Evolutionary conservation across 306 rosid genomes (phyloP).

Genomic region (Glycyrrhiza uralensis): DNA sequence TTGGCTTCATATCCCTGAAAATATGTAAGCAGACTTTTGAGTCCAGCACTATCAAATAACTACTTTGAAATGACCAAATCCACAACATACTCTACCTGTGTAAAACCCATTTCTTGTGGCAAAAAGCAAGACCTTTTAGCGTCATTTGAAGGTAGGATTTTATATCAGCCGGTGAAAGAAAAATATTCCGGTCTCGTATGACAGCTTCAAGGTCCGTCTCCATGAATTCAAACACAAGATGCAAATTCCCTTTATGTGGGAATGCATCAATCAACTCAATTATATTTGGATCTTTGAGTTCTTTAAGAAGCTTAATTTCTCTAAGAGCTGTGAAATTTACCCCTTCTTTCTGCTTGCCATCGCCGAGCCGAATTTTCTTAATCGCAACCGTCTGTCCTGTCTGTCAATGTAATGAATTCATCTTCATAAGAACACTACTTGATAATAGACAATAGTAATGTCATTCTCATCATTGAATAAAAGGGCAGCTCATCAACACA

Average conservation of each 20-base stretch:
- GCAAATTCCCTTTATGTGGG: conserved; percentile 92
- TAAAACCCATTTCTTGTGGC: conserved; percentile 97
- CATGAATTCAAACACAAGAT: conserved; percentile 96
- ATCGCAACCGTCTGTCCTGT: conserved; percentile 92
- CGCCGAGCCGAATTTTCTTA: conserved; percentile 93
- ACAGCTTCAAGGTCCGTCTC: conserved; percentile 99
- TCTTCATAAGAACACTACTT: not conserved
- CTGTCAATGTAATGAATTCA: conserved; percentile 49
- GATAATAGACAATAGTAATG: too few species aligned
- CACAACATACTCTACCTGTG: conserved; percentile 58
- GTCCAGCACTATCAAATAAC: conserved; percentile 21
- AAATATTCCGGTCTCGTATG: conserved; percentile 83
- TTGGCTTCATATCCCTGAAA: conserved; percentile 98
- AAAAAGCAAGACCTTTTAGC: conserved; percentile 76
- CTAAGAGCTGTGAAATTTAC: conserved; percentile 91
- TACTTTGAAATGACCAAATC: not conserved
- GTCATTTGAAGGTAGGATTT: conserved; percentile 94
- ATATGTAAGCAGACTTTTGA: conserved; percentile 22
- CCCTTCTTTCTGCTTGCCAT: conserved; percentile 96
- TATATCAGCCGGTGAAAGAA: conserved; percentile 87
- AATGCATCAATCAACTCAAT: conserved; percentile 89
- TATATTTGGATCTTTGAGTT: conserved; percentile 76
- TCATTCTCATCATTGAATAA: conserved; percentile 13
- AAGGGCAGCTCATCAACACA: conserved; percentile 14
- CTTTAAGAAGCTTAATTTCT: conserved; percentile 85